These are phyloP conservation scores for Linnemannia schmuckeri DNA, from an alignment of 192 early-diverging fungal genomes.

Conservation along the genomic window DNA sequence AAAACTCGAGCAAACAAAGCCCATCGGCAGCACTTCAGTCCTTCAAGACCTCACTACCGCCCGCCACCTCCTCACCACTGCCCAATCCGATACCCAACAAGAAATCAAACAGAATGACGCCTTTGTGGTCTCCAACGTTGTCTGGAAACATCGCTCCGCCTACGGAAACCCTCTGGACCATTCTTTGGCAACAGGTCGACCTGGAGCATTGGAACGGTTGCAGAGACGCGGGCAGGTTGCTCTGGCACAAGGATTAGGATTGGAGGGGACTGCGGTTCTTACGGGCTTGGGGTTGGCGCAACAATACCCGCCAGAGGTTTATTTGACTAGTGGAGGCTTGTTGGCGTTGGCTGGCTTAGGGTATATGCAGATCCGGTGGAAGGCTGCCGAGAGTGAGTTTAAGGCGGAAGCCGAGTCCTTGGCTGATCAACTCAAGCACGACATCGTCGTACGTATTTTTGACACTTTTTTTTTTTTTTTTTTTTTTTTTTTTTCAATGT, in stretches of 20 bases:
- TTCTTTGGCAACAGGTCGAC: slow-evolving; percentile 10
- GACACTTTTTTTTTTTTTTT: not conserved
- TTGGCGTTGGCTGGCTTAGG: slow-evolving; percentile 44
- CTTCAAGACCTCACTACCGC: slow-evolving; percentile 34
- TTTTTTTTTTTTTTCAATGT: not conserved
- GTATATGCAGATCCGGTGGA: slow-evolving; percentile 55
- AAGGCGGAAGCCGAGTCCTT: slow-evolving; percentile 36
- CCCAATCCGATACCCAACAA: slow-evolving; percentile 30
- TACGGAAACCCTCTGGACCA: slow-evolving; percentile 40
- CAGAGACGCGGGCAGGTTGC: slow-evolving; percentile 46
- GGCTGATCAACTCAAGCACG: slow-evolving; percentile 40
- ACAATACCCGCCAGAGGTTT: slow-evolving; percentile 53
- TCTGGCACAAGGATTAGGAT: slow-evolving; percentile 39
- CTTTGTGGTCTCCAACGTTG: slow-evolving; percentile 45
- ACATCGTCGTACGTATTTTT: slow-evolving; percentile 37
- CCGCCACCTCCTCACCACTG: slow-evolving; percentile 18
- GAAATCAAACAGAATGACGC: slow-evolving; percentile 46
- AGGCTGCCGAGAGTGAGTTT: slow-evolving; percentile 54
- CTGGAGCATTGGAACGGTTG: slow-evolving; percentile 41
- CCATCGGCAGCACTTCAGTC: slow-evolving; percentile 38
- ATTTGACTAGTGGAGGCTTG: slow-evolving; percentile 37
- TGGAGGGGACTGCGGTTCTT: slow-evolving; percentile 41
- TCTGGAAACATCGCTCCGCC: slow-evolving; percentile 45
- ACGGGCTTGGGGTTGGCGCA: slow-evolving; percentile 44
- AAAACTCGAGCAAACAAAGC: slow-evolving; percentile 24